phyloP scores from a whole-genome alignment of 192 early-diverging fungal species.

The Backusella tuberculispora region DNA sequence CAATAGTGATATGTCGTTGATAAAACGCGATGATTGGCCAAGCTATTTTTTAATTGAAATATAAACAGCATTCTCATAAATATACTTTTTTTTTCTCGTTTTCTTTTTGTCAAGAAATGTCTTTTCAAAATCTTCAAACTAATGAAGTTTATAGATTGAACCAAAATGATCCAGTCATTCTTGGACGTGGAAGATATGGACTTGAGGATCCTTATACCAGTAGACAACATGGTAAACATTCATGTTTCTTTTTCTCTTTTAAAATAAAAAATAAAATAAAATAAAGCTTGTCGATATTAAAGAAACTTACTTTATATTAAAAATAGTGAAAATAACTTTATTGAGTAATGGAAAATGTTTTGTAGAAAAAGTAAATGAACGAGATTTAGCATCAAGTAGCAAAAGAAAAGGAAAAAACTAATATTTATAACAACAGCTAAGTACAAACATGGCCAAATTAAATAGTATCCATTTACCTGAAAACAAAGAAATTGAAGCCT shows the following conservation, averaged over 20 bases:
- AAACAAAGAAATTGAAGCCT: not conserved
- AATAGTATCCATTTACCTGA: not conserved
- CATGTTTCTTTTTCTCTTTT: too few relatives aligned
- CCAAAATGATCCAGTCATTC: not conserved
- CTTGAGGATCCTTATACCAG: not conserved
- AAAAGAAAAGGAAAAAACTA: not conserved
- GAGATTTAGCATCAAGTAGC: not conserved
- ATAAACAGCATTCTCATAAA: too few relatives aligned
- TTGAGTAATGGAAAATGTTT: not conserved
- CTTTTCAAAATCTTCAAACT: constrained; percentile 8
- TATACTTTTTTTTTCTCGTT: not conserved
- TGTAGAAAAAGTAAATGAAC: not conserved
- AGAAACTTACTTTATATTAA: not conserved
- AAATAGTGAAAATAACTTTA: not conserved
- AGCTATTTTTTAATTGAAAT: too few relatives aligned
- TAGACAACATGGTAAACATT: not conserved
- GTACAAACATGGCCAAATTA: not conserved
- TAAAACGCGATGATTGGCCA: too few relatives aligned
- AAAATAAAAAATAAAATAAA: too few relatives aligned
- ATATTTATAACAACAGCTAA: not conserved
- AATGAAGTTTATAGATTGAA: not conserved
- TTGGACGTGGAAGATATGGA: not conserved
- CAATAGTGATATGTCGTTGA: too few relatives aligned
- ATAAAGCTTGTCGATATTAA: too few relatives aligned
- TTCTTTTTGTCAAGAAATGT: not conserved